A percentile compares a stretch with the other conserved stretches of the same genome.
phyloP scores from a whole-genome alignment of 2,329 filamentous ascomycete species.

The Amauroascus verrucosus region DNA sequence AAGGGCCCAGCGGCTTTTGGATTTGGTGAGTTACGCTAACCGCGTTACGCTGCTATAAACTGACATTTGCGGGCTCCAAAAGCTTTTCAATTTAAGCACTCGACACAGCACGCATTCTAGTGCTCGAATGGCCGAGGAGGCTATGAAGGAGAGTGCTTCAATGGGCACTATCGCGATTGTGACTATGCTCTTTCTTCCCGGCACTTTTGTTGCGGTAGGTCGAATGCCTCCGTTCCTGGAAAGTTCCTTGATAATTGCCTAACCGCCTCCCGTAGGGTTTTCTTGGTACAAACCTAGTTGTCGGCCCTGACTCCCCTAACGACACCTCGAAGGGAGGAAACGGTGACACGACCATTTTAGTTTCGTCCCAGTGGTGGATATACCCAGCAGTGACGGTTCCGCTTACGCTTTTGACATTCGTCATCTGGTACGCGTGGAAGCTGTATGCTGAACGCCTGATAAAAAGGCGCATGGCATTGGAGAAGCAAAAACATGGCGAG shows the following conservation, averaged over 20 bases:
- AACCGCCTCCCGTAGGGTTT: slow-evolving; percentile 7
- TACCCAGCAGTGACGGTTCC: slow-evolving; percentile 16
- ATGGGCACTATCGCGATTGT: slow-evolving; percentile 35
- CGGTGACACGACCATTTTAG: neutral
- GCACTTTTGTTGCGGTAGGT: slow-evolving; percentile 30
- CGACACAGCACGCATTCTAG: slow-evolving; percentile 9
- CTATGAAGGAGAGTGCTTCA: slow-evolving; percentile 26
- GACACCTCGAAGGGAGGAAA: neutral
- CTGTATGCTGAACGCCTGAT: slow-evolving; percentile 13
- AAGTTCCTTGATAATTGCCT: neutral
- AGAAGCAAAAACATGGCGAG: slow-evolving; percentile 1
- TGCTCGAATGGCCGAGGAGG: slow-evolving; percentile 15
- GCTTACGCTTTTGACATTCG: slow-evolving; percentile 13
- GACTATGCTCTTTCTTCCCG: slow-evolving; percentile 35
- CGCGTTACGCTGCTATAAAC: neutral
- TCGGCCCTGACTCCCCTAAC: neutral
- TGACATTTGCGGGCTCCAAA: neutral
- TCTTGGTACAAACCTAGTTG: slow-evolving; percentile 10
- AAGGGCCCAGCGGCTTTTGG: slow-evolving; percentile 9
- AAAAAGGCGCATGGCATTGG: slow-evolving; percentile 4
- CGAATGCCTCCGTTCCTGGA: neutral
- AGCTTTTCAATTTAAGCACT: slow-evolving; percentile 13
- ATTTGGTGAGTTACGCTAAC: neutral
- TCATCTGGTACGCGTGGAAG: slow-evolving; percentile 12
- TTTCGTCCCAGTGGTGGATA: slow-evolving; percentile 15